These are phyloP conservation scores for Neocallimastix lanati DNA, from an alignment of 192 early-diverging fungal species.

Conservation along the genomic window DNA sequence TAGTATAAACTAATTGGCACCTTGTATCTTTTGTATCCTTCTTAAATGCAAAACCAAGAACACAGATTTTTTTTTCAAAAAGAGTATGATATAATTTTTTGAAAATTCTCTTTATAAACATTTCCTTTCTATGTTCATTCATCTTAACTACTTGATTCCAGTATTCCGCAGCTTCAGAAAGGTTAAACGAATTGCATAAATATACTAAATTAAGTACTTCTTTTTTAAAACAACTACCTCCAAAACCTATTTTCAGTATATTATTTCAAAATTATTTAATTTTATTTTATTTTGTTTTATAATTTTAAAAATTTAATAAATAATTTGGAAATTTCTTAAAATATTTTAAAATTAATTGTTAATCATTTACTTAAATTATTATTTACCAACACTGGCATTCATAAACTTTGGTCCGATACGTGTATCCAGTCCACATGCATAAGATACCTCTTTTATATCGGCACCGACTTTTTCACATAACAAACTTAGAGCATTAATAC, in stretches of 20 bases:
- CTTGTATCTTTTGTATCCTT: conserved; percentile 80
- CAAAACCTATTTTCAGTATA: conserved; percentile 26
- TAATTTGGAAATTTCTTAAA: neutral
- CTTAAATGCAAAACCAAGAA: conserved; percentile 88
- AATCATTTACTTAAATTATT: too few relatives aligned
- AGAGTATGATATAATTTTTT: conserved; percentile 58
- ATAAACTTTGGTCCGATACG: conserved; percentile 80
- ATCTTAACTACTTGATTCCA: conserved; percentile 78
- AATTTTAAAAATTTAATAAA: neutral
- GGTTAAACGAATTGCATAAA: conserved; percentile 57
- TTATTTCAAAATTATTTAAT: neutral
- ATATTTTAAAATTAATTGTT: too few relatives aligned
- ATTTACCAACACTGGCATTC: conserved; percentile 69
- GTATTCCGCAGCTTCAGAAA: conserved; percentile 80
- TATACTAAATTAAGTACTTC: conserved; percentile 83
- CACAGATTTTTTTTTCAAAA: conserved; percentile 54
- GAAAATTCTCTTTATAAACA: conserved; percentile 58
- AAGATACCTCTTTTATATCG: conserved; percentile 74
- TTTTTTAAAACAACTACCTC: conserved; percentile 89
- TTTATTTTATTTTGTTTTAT: neutral
- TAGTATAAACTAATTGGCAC: neutral
- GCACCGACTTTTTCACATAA: conserved; percentile 85
- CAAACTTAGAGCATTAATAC: too few relatives aligned
- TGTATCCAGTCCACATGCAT: conserved; percentile 66
- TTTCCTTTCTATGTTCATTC: conserved; percentile 79